phyloP scores from a whole-genome alignment of 1,284 basidiomycete genomes.

The Naganishia liquefaciens region DNA sequence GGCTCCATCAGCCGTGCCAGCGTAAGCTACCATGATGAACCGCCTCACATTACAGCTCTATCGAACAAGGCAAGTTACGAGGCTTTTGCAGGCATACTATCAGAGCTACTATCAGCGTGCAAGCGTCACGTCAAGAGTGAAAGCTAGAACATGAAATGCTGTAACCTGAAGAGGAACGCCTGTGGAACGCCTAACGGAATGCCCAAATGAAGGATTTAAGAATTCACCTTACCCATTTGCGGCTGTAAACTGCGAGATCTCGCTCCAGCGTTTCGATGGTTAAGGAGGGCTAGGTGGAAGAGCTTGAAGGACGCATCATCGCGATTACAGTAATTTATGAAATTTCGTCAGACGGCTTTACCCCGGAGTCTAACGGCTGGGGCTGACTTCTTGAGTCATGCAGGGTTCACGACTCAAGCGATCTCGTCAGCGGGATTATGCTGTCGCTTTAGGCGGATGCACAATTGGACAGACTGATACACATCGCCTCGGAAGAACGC shows the following conservation, averaged over 20 bases:
- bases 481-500: slow-evolving; percentile 19
- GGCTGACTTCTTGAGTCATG: background rate
- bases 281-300: too few relatives aligned
- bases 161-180: too few relatives aligned
- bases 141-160: too few relatives aligned
- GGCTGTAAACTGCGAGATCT: slow-evolving; percentile 20
- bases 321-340: background rate
- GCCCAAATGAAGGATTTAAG: background rate
- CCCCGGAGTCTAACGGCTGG: background rate
- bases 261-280: too few relatives aligned
- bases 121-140: too few relatives aligned
- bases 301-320: slow-evolving; percentile 16
- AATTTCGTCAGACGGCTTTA: slow-evolving; percentile 14
- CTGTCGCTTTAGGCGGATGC: background rate
- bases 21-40: too few relatives aligned
- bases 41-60: too few relatives aligned
- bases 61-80: too few relatives aligned
- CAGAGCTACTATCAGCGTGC: too few relatives aligned
- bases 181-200: slow-evolving; percentile 1
- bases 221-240: slow-evolving; percentile 15
- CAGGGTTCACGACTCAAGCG: background rate
- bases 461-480: background rate
- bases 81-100: too few relatives aligned
- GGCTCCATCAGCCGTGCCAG: too few relatives aligned
- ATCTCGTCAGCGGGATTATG: slow-evolving; percentile 4